These are phyloP conservation scores for Hericium rajendrae DNA, from an alignment of 768 basidiomycete genomes.

Conservation along the genomic window DNA sequence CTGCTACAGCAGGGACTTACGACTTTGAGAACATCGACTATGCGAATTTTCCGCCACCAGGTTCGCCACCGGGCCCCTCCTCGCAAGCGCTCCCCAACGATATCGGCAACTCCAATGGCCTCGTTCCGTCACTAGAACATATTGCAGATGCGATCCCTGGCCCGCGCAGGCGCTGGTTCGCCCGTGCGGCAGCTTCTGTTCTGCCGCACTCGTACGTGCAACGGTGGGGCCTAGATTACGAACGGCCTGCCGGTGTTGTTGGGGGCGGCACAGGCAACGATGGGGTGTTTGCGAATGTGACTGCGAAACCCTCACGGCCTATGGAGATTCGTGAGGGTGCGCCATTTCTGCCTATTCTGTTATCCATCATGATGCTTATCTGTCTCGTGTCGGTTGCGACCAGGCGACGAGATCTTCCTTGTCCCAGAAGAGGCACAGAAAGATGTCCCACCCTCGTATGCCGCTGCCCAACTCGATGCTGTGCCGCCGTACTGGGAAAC, in stretches of 20 bases:
- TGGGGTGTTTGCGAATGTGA: slow-evolving; percentile 94
- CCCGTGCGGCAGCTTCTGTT: slow-evolving; percentile 43
- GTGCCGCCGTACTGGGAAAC: slow-evolving; percentile 98
- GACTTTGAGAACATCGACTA: slow-evolving; percentile 79
- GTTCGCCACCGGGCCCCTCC: slow-evolving; percentile 64
- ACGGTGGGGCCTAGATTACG: slow-evolving; percentile 34
- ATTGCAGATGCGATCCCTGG: slow-evolving; percentile 20
- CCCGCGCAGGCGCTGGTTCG: slow-evolving; percentile 38
- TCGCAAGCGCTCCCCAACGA: slow-evolving; percentile 58
- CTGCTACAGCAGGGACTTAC: slow-evolving; percentile 33
- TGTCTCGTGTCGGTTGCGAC: not conserved
- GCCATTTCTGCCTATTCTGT: slow-evolving; percentile 16
- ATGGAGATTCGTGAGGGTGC: slow-evolving; percentile 51
- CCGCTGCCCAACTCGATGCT: slow-evolving; percentile 86
- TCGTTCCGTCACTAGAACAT: slow-evolving; percentile 37
- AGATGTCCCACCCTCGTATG: slow-evolving; percentile 87
- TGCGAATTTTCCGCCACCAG: slow-evolving; percentile 68
- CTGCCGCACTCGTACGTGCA: slow-evolving; percentile 43
- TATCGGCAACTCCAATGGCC: slow-evolving; percentile 67
- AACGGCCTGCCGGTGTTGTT: slow-evolving; percentile 33
- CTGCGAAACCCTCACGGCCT: slow-evolving; percentile 70
- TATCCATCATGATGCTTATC: not conserved
- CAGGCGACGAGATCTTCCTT: slow-evolving; percentile 63
- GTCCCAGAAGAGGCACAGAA: slow-evolving; percentile 79
- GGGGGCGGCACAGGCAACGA: slow-evolving; percentile 72